These are phyloP conservation scores for Bipolaris oryzae DNA, from an alignment of 2,329 filamentous ascomycete genomes.

Conservation along the genomic window DNA sequence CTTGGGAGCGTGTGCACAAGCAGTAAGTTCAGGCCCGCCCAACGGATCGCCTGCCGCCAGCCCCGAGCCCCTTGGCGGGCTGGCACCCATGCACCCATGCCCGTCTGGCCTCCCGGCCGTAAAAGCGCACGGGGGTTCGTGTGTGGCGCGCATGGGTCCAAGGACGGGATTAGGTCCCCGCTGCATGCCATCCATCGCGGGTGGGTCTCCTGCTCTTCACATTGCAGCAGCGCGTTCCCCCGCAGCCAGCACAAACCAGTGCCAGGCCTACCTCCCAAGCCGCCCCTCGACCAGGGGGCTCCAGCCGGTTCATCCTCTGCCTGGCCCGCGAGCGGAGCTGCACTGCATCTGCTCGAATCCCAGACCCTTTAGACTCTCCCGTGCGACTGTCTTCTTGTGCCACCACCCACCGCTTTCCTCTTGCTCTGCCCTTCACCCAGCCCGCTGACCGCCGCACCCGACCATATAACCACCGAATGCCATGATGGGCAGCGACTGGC, in stretches of 20 bases:
- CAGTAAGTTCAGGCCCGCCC: conserved; percentile 9
- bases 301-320: conserved; percentile 14
- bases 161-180: conserved; percentile 17
- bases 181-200: conserved; percentile 16
- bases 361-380: conserved; percentile 14
- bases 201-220: conserved; percentile 15
- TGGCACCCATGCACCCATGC: conserved; percentile 13
- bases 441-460: conserved; percentile 7
- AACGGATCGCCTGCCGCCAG: conserved; percentile 13
- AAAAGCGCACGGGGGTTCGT: not conserved
- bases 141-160: conserved; percentile 10
- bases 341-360: conserved; percentile 14
- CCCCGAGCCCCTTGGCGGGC: conserved; percentile 14
- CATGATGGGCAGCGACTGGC: conserved; percentile 27
- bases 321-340: conserved; percentile 10
- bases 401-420: conserved; percentile 11
- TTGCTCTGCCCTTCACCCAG: conserved; percentile 3
- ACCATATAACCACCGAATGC: conserved; percentile 12
- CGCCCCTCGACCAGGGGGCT: conserved; percentile 16
- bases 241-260: conserved; percentile 19
- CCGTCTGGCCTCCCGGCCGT: conserved; percentile 16
- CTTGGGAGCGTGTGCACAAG: conserved; percentile 1
- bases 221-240: conserved; percentile 18
- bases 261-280: conserved; percentile 11
- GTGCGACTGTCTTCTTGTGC: conserved; percentile 17